Evolutionary conservation across 805 yeast species (phyloP), one percentile per base, ranked within the genome.

Genomic region (Helenozyma rhizophorensis): DNA sequence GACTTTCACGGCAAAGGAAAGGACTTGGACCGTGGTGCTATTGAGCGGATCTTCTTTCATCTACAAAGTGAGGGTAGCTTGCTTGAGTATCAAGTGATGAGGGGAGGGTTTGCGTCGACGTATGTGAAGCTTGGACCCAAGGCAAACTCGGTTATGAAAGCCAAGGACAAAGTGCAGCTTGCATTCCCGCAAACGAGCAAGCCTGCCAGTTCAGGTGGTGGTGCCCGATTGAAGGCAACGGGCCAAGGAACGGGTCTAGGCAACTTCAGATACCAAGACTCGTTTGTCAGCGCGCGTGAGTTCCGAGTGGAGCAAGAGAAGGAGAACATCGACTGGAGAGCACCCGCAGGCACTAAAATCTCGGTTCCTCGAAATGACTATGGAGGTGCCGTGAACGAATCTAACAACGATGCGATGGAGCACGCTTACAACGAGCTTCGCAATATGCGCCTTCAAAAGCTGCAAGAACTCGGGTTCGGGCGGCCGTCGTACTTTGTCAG

Each of bases 21-120:
- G 45, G 65, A 59, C 6, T 51, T 80, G 44, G 74, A 75, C n/a
- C 78, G 78, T 41, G 73, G 78, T 2, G 86, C 81, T 22, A 69
- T 85, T 19, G 96, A 89, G 56, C 67, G 97, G 40, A 74, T 93
- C 6, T 83, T 89, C 42, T 88, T 86, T 54, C 81, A 81, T 43
- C 60, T 93, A 37, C 70, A 86, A 17, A 73, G 83, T 9, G 77
- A 78, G 36, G 74, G 76, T 15, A 70, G 79, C 10, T 55, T 93
- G 22, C 70, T 69, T 37, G 97, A 89, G 53, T 82, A 79, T 48
- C 74, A 87, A 2, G 65, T 80, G 5, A 75, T 79, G 68, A 84
- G 78, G 45, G 76, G 72, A 14, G 94, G 96, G 0, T 89, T 81
- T 62, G 83, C 95, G 0, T 65, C 83, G 2, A 82, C 83, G 33